Conservation (phyloP, 2,329 filamentous ascomycete genomes). For the Scedosporium minutisporum region DNA sequence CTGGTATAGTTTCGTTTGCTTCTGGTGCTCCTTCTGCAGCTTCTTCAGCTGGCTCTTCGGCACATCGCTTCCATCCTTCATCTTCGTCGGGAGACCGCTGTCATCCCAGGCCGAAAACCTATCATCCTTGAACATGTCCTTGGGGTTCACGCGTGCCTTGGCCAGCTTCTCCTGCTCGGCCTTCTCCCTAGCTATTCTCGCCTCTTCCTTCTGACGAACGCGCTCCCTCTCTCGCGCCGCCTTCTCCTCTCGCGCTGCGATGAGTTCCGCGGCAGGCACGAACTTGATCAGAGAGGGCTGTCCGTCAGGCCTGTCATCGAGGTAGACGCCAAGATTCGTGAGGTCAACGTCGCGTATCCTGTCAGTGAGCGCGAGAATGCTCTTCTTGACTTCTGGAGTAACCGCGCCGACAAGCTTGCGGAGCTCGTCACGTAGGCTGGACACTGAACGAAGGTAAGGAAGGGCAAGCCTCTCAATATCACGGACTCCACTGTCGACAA, state of each 20-base stretch:
- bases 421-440: constrained; percentile 52
- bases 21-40: constrained; percentile 80
- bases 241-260: constrained; percentile 50
- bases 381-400: constrained; percentile 49
- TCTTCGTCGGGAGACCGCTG: constrained; percentile 69
- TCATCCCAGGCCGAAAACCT: constrained; percentile 70
- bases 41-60: constrained; percentile 74
- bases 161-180: constrained; percentile 42
- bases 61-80: constrained; percentile 69
- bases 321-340: constrained; percentile 73
- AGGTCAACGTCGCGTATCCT: constrained; percentile 71
- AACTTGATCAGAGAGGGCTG: constrained; percentile 66
- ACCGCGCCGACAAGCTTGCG: constrained; percentile 41
- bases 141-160: constrained; percentile 45
- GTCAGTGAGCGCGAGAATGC: constrained; percentile 69
- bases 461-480: constrained; percentile 44
- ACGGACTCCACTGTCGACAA: constrained; percentile 33
- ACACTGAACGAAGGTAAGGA: constrained; percentile 46
- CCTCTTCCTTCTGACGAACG: constrained; percentile 44
- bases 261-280: constrained; percentile 45
- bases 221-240: constrained; percentile 52
- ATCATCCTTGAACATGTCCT: constrained; percentile 49
- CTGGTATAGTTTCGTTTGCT: constrained; percentile 77
- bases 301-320: constrained; percentile 66
- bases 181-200: constrained; percentile 38